Conservation (phyloP, 164 flowering plant genomes). For the Magnolia kwangsiensis region DNA sequence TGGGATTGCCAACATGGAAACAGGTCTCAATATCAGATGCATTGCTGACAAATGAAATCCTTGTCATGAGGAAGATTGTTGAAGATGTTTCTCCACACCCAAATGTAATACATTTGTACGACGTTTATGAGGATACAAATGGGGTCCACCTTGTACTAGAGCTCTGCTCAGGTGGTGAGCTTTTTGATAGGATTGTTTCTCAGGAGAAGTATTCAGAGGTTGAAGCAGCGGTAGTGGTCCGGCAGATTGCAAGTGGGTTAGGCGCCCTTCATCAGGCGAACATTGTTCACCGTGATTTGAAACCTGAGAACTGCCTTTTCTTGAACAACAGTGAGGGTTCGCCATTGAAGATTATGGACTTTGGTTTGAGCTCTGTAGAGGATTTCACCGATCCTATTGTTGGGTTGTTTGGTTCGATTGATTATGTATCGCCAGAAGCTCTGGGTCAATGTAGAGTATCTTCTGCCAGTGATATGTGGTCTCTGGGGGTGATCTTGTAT, state of each 20-base stretch:
- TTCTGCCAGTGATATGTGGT: slow-evolving; percentile 69
- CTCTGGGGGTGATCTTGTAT: slow-evolving; percentile 70
- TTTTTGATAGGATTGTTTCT: slow-evolving; percentile 71
- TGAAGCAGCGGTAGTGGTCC: slow-evolving; percentile 57
- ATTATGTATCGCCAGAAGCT: slow-evolving; percentile 80
- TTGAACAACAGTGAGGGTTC: slow-evolving; percentile 37
- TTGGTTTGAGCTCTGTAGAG: slow-evolving; percentile 72
- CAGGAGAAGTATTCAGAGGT: slow-evolving; percentile 49
- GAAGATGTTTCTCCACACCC: slow-evolving; percentile 68
- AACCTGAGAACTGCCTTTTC: slow-evolving; percentile 80
- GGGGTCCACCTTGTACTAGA: slow-evolving; percentile 70
- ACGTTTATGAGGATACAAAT: slow-evolving; percentile 54
- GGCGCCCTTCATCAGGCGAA: slow-evolving; percentile 47
- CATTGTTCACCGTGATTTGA: slow-evolving; percentile 72
- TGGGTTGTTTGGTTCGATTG: slow-evolving; percentile 77
- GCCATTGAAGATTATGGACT: slow-evolving; percentile 83
- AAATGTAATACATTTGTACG: slow-evolving; percentile 66
- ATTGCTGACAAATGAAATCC: slow-evolving; percentile 63
- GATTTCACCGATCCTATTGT: slow-evolving; percentile 76
- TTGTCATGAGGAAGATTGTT: slow-evolving; percentile 66
- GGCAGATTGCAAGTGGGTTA: slow-evolving; percentile 59
- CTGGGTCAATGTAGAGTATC: slow-evolving; percentile 46
- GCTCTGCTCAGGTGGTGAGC: slow-evolving; percentile 77
- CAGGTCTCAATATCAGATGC: slow-evolving; percentile 58
- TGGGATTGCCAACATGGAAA: slow-evolving; percentile 31